A percentile compares a stretch with the other conserved stretches of the same genome.
Evolutionary conservation across 2,329 filamentous ascomycete genomes (phyloP).

Genomic region (Talaromyces verruculosus): DNA sequence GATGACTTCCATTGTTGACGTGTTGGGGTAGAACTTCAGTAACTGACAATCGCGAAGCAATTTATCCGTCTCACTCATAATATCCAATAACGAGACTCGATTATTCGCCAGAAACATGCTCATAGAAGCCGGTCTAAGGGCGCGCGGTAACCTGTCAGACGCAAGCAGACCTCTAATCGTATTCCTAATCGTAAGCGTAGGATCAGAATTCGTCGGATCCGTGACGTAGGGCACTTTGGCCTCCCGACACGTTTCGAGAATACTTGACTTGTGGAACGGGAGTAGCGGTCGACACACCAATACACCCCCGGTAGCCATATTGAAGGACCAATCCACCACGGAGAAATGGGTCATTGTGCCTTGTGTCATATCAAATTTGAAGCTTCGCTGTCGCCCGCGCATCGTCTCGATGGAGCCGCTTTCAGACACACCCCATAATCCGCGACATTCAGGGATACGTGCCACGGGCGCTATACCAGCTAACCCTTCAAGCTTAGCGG

Average conservation of each 20-base stretch:
- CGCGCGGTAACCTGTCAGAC: slow-evolving; percentile 62
- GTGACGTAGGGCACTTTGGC: slow-evolving; percentile 73
- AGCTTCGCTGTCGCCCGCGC: slow-evolving; percentile 40
- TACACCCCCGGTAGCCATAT: slow-evolving; percentile 38
- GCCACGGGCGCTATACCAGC: slow-evolving; percentile 64
- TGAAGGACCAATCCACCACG: not conserved
- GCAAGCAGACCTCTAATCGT: slow-evolving; percentile 68
- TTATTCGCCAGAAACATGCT: slow-evolving; percentile 60
- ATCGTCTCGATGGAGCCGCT: slow-evolving; percentile 57
- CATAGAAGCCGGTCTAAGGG: slow-evolving; percentile 66
- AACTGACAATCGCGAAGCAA: slow-evolving; percentile 48
- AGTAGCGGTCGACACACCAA: slow-evolving; percentile 41
- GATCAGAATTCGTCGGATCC: slow-evolving; percentile 78
- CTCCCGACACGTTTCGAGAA: slow-evolving; percentile 66
- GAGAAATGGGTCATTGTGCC: slow-evolving; percentile 3
- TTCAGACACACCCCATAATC: slow-evolving; percentile 68
- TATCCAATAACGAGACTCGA: slow-evolving; percentile 43
- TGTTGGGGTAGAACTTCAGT: slow-evolving; percentile 33
- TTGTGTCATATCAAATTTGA: slow-evolving; percentile 1
- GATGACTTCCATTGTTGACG: slow-evolving; percentile 36
- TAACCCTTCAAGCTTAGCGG: slow-evolving; percentile 69
- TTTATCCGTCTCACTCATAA: slow-evolving; percentile 55
- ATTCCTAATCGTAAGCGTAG: slow-evolving; percentile 75
- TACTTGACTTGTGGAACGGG: slow-evolving; percentile 63
- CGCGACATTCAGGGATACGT: slow-evolving; percentile 81